Conservation (phyloP, 345 rosid species). For the Hibiscus mutabilis region DNA sequence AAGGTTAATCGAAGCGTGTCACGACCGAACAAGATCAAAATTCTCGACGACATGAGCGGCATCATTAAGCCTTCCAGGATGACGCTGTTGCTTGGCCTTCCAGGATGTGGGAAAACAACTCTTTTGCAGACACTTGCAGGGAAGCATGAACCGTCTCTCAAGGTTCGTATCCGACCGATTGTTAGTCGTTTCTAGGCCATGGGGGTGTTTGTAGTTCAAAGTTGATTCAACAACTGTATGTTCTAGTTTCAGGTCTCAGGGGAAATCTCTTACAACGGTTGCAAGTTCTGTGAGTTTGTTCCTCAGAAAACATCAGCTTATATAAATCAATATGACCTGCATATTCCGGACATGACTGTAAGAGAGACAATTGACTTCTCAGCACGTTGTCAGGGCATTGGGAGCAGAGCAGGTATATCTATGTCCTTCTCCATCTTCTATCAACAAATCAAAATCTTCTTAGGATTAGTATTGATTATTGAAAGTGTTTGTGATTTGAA, state of each 20-base stretch:
- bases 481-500: neutral
- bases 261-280: constrained; percentile 48
- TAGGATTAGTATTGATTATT: no score
- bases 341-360: constrained; percentile 54
- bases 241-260: constrained; percentile 36
- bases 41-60: constrained; percentile 37
- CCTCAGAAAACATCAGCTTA: constrained; percentile 58
- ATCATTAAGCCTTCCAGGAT: constrained; percentile 45
- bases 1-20: constrained; percentile 10
- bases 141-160: constrained; percentile 28
- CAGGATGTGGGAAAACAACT: constrained; percentile 45
- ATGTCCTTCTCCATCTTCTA: neutral
- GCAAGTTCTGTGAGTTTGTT: constrained; percentile 40
- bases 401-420: constrained; percentile 37
- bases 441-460: neutral
- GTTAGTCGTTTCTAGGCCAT: neutral
- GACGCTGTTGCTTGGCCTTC: constrained; percentile 45
- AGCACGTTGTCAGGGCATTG: constrained; percentile 50
- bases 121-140: constrained; percentile 42
- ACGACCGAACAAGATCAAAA: constrained; percentile 13
- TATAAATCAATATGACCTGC: constrained; percentile 54
- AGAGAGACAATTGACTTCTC: constrained; percentile 68
- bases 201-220: no score
- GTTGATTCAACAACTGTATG: neutral
- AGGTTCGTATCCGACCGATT: constrained; percentile 17